phyloP scores from a whole-genome alignment of 2,329 filamentous ascomycete species.

The Penicillium sp. region DNA sequence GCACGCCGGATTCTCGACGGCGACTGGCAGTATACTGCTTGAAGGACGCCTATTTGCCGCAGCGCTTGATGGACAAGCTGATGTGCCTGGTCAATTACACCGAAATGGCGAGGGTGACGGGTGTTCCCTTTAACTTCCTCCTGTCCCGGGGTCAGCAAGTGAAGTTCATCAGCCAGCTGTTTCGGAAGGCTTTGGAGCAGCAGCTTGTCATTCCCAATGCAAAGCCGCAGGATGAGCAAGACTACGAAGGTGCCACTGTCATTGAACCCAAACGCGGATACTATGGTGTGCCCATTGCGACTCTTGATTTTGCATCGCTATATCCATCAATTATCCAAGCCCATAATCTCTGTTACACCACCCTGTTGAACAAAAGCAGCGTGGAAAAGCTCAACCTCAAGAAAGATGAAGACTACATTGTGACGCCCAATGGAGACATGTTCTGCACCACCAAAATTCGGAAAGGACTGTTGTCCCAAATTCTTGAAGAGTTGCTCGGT shows the following conservation, averaged over 20 bases:
- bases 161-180: constrained; percentile 95
- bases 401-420: constrained; percentile 91
- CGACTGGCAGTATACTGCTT: constrained; percentile 91
- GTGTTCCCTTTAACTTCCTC: constrained; percentile 93
- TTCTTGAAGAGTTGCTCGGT: constrained; percentile 85
- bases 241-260: constrained; percentile 96
- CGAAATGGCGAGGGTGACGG: constrained; percentile 98
- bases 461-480: constrained; percentile 88
- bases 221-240: constrained; percentile 67
- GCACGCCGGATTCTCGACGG: constrained; percentile 84
- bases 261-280: constrained; percentile 92
- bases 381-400: constrained; percentile 70
- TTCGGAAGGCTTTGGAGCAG: constrained; percentile 88
- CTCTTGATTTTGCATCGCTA: constrained; percentile 95
- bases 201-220: constrained; percentile 91
- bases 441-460: constrained; percentile 84
- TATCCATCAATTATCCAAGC: constrained; percentile 99
- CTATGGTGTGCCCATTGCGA: constrained; percentile 91
- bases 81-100: constrained; percentile 99
- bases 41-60: constrained; percentile 94
- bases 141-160: constrained; percentile 90
- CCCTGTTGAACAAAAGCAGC: constrained; percentile 70
- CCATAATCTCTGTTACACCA: constrained; percentile 97
- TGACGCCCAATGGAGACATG: constrained; percentile 89
- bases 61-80: constrained; percentile 91